Evolutionary conservation across 768 basidiomycete species (phyloP), one percentile per base, ranked within the genome.

Genomic region (Phaeotremella fagi): DNA sequence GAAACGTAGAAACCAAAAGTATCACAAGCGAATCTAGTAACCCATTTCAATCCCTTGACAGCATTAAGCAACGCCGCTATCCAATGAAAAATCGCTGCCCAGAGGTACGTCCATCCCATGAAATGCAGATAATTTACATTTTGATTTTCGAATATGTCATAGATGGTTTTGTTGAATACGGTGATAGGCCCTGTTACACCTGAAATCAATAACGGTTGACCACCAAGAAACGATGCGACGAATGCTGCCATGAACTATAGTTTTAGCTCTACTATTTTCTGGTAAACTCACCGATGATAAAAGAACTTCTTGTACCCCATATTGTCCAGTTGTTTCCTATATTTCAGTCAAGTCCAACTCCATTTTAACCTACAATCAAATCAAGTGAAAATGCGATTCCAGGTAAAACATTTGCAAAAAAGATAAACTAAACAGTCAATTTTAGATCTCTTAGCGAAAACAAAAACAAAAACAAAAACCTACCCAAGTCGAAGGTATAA

Each of bases 101-200:
- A 91, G 0, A 90, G 76, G 70, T 94, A 92, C 0, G 89, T 86
- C 90, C 90, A 92, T 24, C 89, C 89, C 7, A 92, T 80, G 65
- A 91, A 91, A 29, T 86, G 85, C 12, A 90, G 80, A 68, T 91
- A 94, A 20, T 41, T 41, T 11, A 41, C 38, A 22, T 41, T 20
- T 41, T 41, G 38, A 46, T 80, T 72, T 12, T 71, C 69, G 50
- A 88, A 77, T 53, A 91, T 88, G 61, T 85, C 80, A 71, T 81
- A 90, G 38, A 92, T 88, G 1, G 86, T 89, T 77, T 87, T 88
- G 77, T 91, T 92, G 61, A 91, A 84, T 7, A 94, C 88, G 2
- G 90, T 91, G 65, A 92, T 92, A 1, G 91, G 90, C 20, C 89
- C 88, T 44, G 88, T 94, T 1, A 94, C 90, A 4, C 92, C 92